Conservation (phyloP, 345 rosid species). For the Abelmoschus esculentus region DNA sequence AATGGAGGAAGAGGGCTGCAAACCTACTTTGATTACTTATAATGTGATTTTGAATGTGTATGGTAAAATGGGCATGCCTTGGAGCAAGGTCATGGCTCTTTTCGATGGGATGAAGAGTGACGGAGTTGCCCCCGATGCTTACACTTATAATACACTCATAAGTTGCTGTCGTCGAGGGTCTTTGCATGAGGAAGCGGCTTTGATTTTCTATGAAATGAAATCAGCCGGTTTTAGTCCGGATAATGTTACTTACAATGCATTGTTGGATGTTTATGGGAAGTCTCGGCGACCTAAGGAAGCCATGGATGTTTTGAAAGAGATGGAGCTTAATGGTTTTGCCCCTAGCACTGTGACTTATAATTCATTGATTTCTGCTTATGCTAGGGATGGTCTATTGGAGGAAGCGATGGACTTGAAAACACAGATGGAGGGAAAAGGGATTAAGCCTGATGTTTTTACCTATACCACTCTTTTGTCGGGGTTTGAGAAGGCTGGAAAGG, state of each 20-base stretch:
- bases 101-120: slow-evolving; percentile 10
- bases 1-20: slow-evolving; percentile 80
- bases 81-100: slow-evolving; percentile 61
- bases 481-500: slow-evolving; percentile 77
- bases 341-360: slow-evolving; percentile 79
- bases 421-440: slow-evolving; percentile 59
- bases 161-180: slow-evolving; percentile 77
- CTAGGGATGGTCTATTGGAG: slow-evolving; percentile 61
- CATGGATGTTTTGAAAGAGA: slow-evolving; percentile 67
- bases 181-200: slow-evolving; percentile 69
- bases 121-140: slow-evolving; percentile 40
- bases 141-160: slow-evolving; percentile 80
- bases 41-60: slow-evolving; percentile 74
- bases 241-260: slow-evolving; percentile 72
- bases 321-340: slow-evolving; percentile 60
- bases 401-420: slow-evolving; percentile 74
- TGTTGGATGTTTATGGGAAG: slow-evolving; percentile 84
- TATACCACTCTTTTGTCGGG: slow-evolving; percentile 86
- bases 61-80: slow-evolving; percentile 97
- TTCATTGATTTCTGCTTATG: slow-evolving; percentile 79
- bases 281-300: slow-evolving; percentile 81
- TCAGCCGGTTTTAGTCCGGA: slow-evolving; percentile 63
- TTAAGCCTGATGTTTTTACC: slow-evolving; percentile 81
- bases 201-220: slow-evolving; percentile 65
- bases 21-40: slow-evolving; percentile 76